Evolutionary conservation across 768 basidiomycete genomes (phyloP).

Genomic region (Peribolospora baueri): DNA sequence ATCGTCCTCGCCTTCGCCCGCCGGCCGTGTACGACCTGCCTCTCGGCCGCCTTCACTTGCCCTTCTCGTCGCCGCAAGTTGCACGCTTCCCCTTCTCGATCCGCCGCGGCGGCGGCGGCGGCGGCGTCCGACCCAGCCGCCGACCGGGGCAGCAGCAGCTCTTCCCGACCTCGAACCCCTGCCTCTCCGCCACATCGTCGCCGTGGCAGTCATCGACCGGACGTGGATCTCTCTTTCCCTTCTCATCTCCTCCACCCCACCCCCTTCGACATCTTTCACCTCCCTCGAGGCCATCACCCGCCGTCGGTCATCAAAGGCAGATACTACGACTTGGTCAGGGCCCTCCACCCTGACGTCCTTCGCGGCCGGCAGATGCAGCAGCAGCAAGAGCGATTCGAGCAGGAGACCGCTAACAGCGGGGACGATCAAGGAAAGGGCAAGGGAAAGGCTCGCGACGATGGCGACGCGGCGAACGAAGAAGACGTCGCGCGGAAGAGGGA

Average conservation of each 20-base stretch:
- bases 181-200: no score
- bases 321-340: constrained; percentile 5
- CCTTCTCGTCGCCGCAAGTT: no score
- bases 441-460: not conserved
- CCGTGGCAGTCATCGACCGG: not conserved
- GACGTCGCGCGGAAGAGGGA: not conserved
- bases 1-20: no score
- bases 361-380: not conserved
- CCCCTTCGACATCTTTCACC: constrained; percentile 10
- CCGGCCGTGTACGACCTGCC: no score
- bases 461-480: not conserved
- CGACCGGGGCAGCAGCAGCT: no score
- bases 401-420: no score
- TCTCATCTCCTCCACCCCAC: constrained; percentile 1
- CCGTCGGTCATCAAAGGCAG: constrained; percentile 1
- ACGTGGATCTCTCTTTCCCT: not conserved
- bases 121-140: no score
- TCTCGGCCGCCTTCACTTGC: no score
- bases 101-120: no score
- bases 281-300: not conserved
- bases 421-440: not conserved
- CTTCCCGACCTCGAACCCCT: no score
- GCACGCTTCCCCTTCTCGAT: no score
- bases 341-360: constrained; percentile 7
- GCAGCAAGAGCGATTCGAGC: not conserved